Base-by-base conservation (phyloP, 2,329 filamentous ascomycete genomes). In the Keithomyces neogunnii region DNA sequence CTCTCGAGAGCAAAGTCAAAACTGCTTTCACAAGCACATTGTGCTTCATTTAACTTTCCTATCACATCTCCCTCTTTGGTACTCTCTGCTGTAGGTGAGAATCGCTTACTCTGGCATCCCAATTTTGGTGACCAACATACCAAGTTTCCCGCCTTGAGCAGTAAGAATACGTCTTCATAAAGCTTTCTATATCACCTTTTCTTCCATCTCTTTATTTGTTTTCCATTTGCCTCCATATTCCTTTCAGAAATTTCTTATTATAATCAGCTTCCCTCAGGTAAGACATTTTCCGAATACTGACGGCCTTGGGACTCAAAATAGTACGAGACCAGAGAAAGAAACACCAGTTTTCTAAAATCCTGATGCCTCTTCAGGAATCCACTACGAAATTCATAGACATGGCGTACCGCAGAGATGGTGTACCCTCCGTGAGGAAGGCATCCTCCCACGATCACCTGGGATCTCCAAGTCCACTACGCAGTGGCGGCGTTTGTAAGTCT, bases 371-470 rank as follows among this genome's bases (percentile, higher is more conserved):
- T 26, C 40, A 10, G 26, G 40, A 8, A 44, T 44, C 40, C 28
- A 10, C 19, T 8, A 19, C 40, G 9, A 29, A 44, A 29, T 5
- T 30, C 6, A 11, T n/a, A 44, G 11, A 30, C 40, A 26, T 44
- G 36, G 7, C 36, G 4, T 5, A 7, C 4, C 8, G 8, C 7
- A 30, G 7, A 11, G 13, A 26, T n/a, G 44, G 29, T 8, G 26
- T 49, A 10, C 46, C 11, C 29, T 33, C 46, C 8, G 46, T 55
- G 32, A 47, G 53, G 33, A 55, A 51, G 36, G 33, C 49, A 3
- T 44, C 40, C 6, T 44, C 40, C 9, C 13, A 44, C 9, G 40
- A 44, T 10, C 40, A 44, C 30, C 26, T 44, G n/a, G 19, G 13
- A 30, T 44, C 40, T 11, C 40, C 40, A 10, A 44, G 40, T 44